Conservation (phyloP, 345 rosid genomes). For the Microcos paniculata region DNA sequence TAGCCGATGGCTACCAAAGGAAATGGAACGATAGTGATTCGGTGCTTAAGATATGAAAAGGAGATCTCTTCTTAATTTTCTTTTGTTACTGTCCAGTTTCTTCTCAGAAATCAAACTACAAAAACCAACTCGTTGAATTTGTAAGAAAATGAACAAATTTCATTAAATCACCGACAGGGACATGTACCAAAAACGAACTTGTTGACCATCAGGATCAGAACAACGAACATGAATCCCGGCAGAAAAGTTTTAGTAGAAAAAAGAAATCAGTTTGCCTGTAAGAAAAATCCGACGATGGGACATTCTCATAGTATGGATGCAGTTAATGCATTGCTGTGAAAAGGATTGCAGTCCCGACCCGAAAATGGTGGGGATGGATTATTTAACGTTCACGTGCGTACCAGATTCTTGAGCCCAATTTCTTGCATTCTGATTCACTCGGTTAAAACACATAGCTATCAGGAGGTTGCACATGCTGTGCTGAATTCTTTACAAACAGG, state of each 20-base stretch:
- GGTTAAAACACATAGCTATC: neutral
- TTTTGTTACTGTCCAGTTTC: neutral
- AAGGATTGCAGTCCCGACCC: neutral
- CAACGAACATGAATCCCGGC: neutral
- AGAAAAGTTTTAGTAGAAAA: neutral
- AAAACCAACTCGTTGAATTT: neutral
- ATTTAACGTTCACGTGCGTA: constrained; percentile 24
- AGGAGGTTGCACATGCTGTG: constrained; percentile 35
- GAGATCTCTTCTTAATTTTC: neutral
- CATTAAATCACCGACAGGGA: neutral
- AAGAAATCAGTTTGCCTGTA: neutral
- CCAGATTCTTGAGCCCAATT: constrained; percentile 11
- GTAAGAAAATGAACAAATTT: neutral
- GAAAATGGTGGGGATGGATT: neutral
- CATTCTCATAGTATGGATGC: neutral
- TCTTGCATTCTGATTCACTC: no score
- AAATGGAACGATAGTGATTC: neutral
- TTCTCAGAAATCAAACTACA: no score
- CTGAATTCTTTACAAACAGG: constrained; percentile 8
- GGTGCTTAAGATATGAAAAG: neutral
- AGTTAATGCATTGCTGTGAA: neutral
- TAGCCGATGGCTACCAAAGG: neutral
- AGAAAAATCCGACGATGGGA: neutral
- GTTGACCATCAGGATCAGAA: neutral
- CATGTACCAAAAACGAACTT: constrained; percentile 2